Base-by-base conservation (phyloP, 345 rosid genomes). In the Gossypium thurberi region DNA sequence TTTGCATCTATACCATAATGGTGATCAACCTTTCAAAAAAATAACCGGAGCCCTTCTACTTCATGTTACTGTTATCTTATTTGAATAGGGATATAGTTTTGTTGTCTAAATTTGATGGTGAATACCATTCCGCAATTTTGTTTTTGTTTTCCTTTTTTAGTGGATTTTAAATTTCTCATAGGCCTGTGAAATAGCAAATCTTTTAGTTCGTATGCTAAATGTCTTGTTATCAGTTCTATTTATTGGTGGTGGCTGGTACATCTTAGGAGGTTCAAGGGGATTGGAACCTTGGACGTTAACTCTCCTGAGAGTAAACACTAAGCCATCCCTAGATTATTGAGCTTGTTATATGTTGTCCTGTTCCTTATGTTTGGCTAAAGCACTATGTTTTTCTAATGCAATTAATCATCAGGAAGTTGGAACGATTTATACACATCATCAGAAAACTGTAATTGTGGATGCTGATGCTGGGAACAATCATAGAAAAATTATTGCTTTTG, bases 351-450 rank as follows among this genome's bases (percentile, higher is more conserved):
- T 56, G 8, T 40, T 20, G 21, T 56, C 52, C n/a, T 21, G 20
- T 47, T 70, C 12, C 37, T 56, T 23, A 4, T 69, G 72, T 46
- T 56, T 74, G 72, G 64, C 15, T 65, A 21, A 46, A 66, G 56
- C 9, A 46, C 26, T 53, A 6, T 10, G 26, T n/a, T 69, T 72
- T 25, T 72, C 56, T 60, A 65, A 46, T 56, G 57, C 48, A 1
- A 21, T 46, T 48, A 70, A 25, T 63, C 71, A 69, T 78, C 85
- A 94, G 98, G 98, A 94, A 89, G 92, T 87, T 52, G 98, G 84
- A 79, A 85, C 93, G 25, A 92, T 94, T 78, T 94, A 92, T 78
- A 92, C 98, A 5, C 98, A 94, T 85, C 98, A 94, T 81, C 98
- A 94, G 78, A 94, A 94, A 79, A 92, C 88, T 52, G 85, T 94